Conservation (phyloP, 441 rosid genomes). For the Adansonia gregorii region DNA sequence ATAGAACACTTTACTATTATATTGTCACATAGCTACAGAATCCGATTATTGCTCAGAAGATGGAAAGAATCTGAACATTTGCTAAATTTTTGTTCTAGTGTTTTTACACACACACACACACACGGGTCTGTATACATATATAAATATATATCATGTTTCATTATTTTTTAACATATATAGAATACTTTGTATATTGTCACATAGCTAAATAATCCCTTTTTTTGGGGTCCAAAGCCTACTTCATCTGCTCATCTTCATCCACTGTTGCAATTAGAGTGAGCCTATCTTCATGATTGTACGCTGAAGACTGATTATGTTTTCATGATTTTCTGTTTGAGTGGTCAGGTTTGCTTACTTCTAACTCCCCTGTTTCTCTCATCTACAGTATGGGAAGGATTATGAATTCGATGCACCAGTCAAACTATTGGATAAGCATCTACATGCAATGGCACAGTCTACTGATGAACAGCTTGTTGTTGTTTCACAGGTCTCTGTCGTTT, state of each 20-base stretch:
- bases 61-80: background rate
- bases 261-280: background rate
- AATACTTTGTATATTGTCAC: background rate
- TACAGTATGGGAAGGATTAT: constrained; percentile 92
- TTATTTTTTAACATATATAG: background rate
- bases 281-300: background rate
- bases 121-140: no score
- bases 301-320: background rate
- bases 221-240: background rate
- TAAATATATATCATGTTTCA: background rate
- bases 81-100: constrained; percentile 4
- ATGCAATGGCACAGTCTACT: constrained; percentile 77
- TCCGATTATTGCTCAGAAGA: background rate
- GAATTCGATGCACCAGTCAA: constrained; percentile 93
- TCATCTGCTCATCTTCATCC: background rate
- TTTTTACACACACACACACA: background rate
- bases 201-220: background rate
- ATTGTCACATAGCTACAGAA: background rate
- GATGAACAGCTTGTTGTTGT: constrained; percentile 94
- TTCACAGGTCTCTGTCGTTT: constrained; percentile 65
- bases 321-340: background rate
- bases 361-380: constrained; percentile 26
- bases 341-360: background rate
- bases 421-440: constrained; percentile 82
- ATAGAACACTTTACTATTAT: background rate